Conservation (phyloP, 257 asterid species). For the Linaria vulgaris region DNA sequence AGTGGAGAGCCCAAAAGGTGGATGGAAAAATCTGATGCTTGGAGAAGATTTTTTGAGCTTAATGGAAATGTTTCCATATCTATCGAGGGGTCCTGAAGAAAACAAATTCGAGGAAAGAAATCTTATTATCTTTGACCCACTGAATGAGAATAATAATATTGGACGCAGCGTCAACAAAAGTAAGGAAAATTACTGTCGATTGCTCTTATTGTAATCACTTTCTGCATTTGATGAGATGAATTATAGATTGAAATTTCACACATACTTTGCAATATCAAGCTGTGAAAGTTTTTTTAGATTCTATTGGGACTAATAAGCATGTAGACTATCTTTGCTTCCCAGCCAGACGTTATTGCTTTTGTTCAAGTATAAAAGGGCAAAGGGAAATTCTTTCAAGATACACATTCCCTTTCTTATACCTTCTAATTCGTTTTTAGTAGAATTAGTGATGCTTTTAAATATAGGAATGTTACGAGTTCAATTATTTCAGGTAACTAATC, state of each 20-base stretch:
- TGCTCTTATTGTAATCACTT: conserved; percentile 16
- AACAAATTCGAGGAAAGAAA: conserved; percentile 53
- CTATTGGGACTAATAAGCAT: background rate
- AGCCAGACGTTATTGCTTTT: too few species aligned
- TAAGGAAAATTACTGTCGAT: conserved; percentile 26
- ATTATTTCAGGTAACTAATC: background rate
- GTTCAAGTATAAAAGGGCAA: too few species aligned
- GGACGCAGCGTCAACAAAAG: conserved; percentile 96
- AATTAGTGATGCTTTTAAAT: background rate
- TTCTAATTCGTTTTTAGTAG: background rate
- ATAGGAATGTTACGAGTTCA: background rate
- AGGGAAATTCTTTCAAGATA: background rate
- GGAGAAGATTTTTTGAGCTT: conserved; percentile 56
- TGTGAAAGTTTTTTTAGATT: too few species aligned
- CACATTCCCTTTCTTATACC: background rate
- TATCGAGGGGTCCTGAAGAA: conserved; percentile 42
- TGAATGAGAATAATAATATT: conserved; percentile 77
- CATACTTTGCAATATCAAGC: background rate
- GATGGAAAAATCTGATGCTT: conserved; percentile 40
- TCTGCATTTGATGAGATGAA: conserved; percentile 12
- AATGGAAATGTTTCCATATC: conserved; percentile 60
- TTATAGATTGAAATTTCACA: background rate
- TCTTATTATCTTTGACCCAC: conserved; percentile 81
- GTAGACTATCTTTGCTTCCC: background rate
- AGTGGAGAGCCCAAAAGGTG: conserved; percentile 59